Evolutionary conservation across 495 filamentous ascomycete species (phyloP), one percentile per base, ranked within the genome.

Genomic region (Lophium mytilinum): DNA sequence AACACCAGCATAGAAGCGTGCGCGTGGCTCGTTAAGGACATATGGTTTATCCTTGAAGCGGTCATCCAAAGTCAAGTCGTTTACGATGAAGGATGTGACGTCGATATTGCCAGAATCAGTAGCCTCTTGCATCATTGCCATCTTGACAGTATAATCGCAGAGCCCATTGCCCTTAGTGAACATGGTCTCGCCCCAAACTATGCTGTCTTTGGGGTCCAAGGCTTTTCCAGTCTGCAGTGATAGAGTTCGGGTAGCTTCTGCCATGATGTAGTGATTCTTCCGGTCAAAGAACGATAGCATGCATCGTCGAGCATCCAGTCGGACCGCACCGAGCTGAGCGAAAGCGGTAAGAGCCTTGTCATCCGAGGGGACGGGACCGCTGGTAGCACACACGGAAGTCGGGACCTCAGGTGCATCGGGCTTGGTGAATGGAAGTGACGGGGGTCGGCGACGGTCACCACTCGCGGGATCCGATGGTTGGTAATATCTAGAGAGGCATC

Each of bases 311-410:
- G 72, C 73, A 34, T 75, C 70, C 46, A 85, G 66, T 9, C 78
- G 75, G 34, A 78, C 72, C 19, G 78, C 71, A 0, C 78, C 82
- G 17, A 87, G 69, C 63, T 87, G 83, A 18, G 83, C 78, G 60
- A 87, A 77, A 0, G 80, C 82, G 0, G 79, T 83, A 15, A 89
- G 71, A 15, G 79, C 80, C 1, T 78, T 73, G 65, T 87, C 86
- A 4, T 63, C 52, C 6, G 53, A 60, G 5, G 57, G 41, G n/a
- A 18, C 6, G 3, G 49, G 49, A 35, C 14, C 36, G 14, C 19
- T 35, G n/a, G n/a, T 17, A 4, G 12, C 4, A 49, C n/a, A 21
- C 46, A 12, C 1, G 1, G 53, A 40, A 17, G 17, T 12, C 1
- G 5, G 21, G 9, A 40, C 1, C 4, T 30, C 30, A 10, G 30